Conservation (phyloP, 768 basidiomycete genomes). For the Clavaria fumosa region DNA sequence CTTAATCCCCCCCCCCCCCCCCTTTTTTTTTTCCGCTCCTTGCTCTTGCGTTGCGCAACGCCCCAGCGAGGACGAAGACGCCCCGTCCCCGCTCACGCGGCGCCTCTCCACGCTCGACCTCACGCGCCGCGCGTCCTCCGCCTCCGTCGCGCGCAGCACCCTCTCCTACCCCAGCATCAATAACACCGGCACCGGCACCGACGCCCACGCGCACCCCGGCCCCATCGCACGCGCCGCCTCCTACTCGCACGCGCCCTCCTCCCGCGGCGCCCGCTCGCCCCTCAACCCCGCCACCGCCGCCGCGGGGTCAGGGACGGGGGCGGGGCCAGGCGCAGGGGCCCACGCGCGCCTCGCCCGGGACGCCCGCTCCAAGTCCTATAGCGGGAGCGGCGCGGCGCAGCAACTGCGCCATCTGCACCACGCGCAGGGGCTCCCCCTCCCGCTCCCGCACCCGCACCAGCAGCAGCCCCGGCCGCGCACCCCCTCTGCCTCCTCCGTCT, state of each 20-base stretch:
- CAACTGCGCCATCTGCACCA: constrained; percentile 1
- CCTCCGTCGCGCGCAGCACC: constrained; percentile 15
- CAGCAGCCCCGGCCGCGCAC: not conserved
- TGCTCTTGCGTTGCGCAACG: no score
- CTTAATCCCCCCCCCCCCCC: no score
- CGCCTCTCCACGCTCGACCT: constrained; percentile 45
- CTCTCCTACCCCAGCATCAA: constrained; percentile 4
- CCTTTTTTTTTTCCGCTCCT: no score
- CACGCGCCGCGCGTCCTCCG: constrained; percentile 28
- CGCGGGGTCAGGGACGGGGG: constrained; percentile 12
- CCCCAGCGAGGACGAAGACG: constrained; percentile 59
- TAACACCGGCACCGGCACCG: constrained; percentile 3
- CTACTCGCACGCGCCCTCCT: constrained; percentile 17
- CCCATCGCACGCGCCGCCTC: constrained; percentile 10
- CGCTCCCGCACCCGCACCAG: constrained; percentile 8
- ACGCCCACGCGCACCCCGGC: constrained; percentile 2
- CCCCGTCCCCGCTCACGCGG: constrained; percentile 48
- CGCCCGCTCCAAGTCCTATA: constrained; percentile 9
- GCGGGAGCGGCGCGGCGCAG: constrained; percentile 8
- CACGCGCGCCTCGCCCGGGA: constrained; percentile 23
- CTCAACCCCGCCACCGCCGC: constrained; percentile 21
- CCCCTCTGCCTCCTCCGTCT: constrained; percentile 1
- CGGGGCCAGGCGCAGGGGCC: constrained; percentile 15
- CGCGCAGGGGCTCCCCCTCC: constrained; percentile 9
- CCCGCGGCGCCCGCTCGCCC: constrained; percentile 20